Percentiles rank a stretch among this genome's conserved stretches.
Conservation (phyloP, 1,284 basidiomycete genomes). For the Coriolopsis trogii region DNA sequence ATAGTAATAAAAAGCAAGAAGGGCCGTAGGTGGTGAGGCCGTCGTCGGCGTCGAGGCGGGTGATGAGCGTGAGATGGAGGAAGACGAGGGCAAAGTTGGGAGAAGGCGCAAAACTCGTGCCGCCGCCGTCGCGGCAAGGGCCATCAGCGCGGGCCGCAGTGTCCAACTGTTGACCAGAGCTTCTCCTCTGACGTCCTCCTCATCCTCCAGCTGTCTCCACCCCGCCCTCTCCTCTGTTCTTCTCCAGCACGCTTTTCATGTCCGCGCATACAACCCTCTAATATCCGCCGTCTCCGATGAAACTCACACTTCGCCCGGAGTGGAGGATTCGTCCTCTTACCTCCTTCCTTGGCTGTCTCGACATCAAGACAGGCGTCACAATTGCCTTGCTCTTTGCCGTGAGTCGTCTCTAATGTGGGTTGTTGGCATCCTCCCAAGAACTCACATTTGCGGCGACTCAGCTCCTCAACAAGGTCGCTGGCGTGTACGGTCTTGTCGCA, state of each 20-base stretch:
- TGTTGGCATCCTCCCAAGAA: conserved; percentile 5
- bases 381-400: conserved; percentile 88
- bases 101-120: conserved; percentile 19
- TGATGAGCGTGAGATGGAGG: conserved; percentile 23
- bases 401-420: conserved; percentile 19
- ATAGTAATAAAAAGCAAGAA: conserved; percentile 14
- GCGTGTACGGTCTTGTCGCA: conserved; percentile 94
- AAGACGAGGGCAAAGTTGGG: conserved; percentile 8
- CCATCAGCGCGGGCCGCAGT: conserved; percentile 11
- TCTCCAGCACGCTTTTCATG: conserved; percentile 20
- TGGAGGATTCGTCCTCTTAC: conserved; percentile 79
- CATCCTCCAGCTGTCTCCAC: neutral
- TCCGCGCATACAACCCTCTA: conserved; percentile 13
- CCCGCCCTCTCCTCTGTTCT: conserved; percentile 5
- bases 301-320: conserved; percentile 77
- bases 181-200: conserved; percentile 7
- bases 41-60: conserved; percentile 7
- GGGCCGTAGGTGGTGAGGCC: neutral
- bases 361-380: conserved; percentile 89
- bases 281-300: conserved; percentile 48
- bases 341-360: conserved; percentile 82
- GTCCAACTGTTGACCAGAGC: conserved; percentile 11
- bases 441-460: conserved; percentile 34
- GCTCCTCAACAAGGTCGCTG: conserved; percentile 98
- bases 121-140: conserved; percentile 6